Percentiles rank a stretch among this genome's conserved stretches.
phyloP scores from a whole-genome alignment of 148 eudicot species.

The Camellia japonica region DNA sequence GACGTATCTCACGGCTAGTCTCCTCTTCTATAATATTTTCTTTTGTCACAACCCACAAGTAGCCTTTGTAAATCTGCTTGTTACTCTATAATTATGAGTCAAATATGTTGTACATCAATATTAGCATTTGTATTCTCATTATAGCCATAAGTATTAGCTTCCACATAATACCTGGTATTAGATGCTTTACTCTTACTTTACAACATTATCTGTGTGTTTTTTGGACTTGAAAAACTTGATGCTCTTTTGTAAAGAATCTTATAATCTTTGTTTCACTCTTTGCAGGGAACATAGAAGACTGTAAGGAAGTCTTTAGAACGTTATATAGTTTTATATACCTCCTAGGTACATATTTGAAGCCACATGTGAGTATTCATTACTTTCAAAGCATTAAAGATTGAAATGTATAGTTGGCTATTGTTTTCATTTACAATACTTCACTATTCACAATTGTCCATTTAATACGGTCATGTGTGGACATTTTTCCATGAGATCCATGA shows the following conservation, averaged over 20 bases:
- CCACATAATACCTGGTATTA: no score
- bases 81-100: neutral
- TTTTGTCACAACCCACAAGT: neutral
- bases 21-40: neutral
- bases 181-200: conserved; percentile 1
- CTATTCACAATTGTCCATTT: neutral
- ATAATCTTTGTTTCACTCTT: conserved; percentile 12
- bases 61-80: neutral
- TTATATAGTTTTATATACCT: conserved; percentile 67
- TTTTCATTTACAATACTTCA: neutral
- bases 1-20: neutral
- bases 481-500: neutral
- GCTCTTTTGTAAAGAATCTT: neutral
- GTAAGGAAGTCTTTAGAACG: conserved; percentile 65
- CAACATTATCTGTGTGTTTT: neutral
- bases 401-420: neutral
- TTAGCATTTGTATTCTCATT: neutral
- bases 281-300: conserved; percentile 74
- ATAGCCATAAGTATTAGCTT: neutral
- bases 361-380: conserved; percentile 65
- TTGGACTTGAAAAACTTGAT: neutral
- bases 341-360: conserved; percentile 85
- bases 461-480: neutral
- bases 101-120: neutral
- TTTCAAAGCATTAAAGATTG: neutral